Evolutionary conservation across 2,329 filamentous ascomycete genomes (phyloP).

Genomic region (Cordyceps tenuipes): DNA sequence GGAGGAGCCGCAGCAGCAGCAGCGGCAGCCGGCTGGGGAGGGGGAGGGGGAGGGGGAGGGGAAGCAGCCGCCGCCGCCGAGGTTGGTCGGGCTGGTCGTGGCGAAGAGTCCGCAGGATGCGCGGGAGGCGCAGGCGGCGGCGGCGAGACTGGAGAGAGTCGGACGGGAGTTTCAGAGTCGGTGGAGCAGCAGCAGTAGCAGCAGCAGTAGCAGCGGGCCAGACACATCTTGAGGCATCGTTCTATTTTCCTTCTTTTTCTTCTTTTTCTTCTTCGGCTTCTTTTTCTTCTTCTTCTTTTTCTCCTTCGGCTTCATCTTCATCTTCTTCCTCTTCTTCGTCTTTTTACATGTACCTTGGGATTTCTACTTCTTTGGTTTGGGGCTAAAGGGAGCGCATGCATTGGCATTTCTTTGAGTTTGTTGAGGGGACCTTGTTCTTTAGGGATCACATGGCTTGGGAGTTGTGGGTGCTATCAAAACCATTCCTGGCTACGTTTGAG

Average conservation of each 20-base stretch:
- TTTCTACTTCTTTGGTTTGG: too few species aligned
- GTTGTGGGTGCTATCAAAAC: neutral
- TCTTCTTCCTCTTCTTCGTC: too few species aligned
- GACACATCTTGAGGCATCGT: neutral
- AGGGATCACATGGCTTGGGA: neutral
- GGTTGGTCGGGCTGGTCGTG: conserved; percentile 48
- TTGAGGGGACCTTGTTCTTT: neutral
- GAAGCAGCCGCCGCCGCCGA: conserved; percentile 24
- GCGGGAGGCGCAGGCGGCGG: conserved; percentile 44
- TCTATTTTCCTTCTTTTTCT: neutral
- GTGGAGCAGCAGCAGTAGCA: conserved; percentile 26
- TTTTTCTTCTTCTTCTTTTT: too few species aligned
- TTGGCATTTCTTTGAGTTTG: neutral
- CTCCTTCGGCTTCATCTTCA: too few species aligned
- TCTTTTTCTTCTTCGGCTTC: too few species aligned
- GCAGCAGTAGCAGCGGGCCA: conserved; percentile 16
- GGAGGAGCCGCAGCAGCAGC: neutral
- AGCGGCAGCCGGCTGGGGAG: conserved; percentile 3
- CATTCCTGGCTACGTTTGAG: neutral
- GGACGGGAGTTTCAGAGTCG: conserved; percentile 47
- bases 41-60: neutral
- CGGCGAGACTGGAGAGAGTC: conserved; percentile 44
- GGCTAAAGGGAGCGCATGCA: neutral
- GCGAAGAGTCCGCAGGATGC: conserved; percentile 39
- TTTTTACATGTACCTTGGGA: too few species aligned